Evolutionary conservation across 805 yeast species (phyloP).

Genomic region (Scheffersomyces spartinae): DNA sequence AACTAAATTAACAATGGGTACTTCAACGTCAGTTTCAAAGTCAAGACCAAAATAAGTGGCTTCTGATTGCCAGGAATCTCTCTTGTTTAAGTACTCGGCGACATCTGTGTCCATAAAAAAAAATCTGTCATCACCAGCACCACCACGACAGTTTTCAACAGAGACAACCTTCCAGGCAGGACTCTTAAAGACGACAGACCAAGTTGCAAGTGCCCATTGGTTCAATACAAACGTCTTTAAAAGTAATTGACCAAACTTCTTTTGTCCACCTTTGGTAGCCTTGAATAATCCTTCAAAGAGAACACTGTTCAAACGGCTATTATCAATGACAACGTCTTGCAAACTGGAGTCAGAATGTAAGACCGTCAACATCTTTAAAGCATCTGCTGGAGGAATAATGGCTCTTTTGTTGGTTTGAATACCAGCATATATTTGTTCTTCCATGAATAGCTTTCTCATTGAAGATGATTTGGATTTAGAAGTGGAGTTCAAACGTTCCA

Average conservation of each 20-base stretch:
- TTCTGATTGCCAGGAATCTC: slow-evolving; percentile 31
- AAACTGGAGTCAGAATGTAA: slow-evolving; percentile 10
- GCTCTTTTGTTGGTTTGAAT: slow-evolving; percentile 34
- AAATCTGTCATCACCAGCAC: slow-evolving; percentile 20
- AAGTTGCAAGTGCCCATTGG: slow-evolving; percentile 38
- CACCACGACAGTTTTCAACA: slow-evolving; percentile 7
- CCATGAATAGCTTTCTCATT: slow-evolving; percentile 35
- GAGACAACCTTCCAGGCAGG: slow-evolving; percentile 24
- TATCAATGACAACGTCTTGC: slow-evolving; percentile 19
- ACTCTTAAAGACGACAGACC: slow-evolving; percentile 38
- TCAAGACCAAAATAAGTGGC: slow-evolving; percentile 40
- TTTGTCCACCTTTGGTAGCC: slow-evolving; percentile 31
- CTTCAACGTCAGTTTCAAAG: slow-evolving; percentile 42
- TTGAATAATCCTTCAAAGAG: slow-evolving; percentile 25
- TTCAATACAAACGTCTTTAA: slow-evolving; percentile 53
- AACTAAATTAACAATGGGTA: slow-evolving; percentile 44
- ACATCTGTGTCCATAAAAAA: slow-evolving; percentile 21
- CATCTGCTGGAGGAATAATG: slow-evolving; percentile 56
- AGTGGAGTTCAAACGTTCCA: slow-evolving; percentile 25
- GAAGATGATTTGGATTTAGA: slow-evolving; percentile 18
- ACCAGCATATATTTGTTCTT: slow-evolving; percentile 47
- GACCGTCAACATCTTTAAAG: slow-evolving; percentile 25
- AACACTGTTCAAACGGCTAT: slow-evolving; percentile 11
- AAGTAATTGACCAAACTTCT: slow-evolving; percentile 44
- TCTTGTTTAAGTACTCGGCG: slow-evolving; percentile 17